Percentiles rank a stretch among this genome's conserved stretches.
phyloP scores from a whole-genome alignment of 352 stramenopile species.

The Thraustochytrium striatum region DNA sequence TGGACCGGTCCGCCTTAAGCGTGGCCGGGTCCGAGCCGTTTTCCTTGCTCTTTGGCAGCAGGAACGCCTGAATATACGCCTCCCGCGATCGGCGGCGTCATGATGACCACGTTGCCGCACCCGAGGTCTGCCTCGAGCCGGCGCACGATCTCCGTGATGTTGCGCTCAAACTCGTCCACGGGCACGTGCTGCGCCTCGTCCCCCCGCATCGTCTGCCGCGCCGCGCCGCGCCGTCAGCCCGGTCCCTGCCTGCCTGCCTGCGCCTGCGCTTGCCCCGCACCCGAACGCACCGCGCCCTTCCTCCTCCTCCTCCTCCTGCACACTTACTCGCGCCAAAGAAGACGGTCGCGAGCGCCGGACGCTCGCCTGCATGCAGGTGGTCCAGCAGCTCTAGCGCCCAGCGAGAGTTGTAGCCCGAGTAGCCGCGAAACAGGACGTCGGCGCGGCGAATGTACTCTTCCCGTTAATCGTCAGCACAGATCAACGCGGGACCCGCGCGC shows the following conservation, averaged over 20 bases:
- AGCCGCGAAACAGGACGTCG: conserved; percentile 49
- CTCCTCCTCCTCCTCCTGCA: too few relatives aligned
- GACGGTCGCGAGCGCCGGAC: not conserved
- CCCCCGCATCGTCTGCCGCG: conserved; percentile 27
- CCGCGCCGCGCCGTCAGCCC: not conserved
- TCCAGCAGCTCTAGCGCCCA: conserved; percentile 30
- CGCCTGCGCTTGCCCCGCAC: not conserved
- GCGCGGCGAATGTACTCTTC: conserved; percentile 40
- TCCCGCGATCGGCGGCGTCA: conserved; percentile 37
- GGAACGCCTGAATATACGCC: conserved; percentile 9
- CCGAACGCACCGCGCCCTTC: too few relatives aligned
- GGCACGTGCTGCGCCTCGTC: conserved; percentile 36
- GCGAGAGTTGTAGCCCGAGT: conserved; percentile 43
- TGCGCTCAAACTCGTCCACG: conserved; percentile 40
- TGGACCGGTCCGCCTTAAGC: conserved; percentile 17
- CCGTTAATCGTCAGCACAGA: not conserved
- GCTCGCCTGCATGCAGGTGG: not conserved
- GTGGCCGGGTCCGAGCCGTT: not conserved
- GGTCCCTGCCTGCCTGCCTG: not conserved
- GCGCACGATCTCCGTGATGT: conserved; percentile 33
- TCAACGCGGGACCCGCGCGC: not conserved
- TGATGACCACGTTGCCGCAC: conserved; percentile 44
- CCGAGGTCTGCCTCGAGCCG: not conserved
- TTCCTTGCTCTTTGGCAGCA: not conserved
- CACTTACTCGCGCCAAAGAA: conserved; percentile 47